Percentiles rank a stretch among this genome's conserved stretches.
Evolutionary conservation across 2,329 filamentous ascomycete genomes (phyloP).

Genomic region (Aspergillus piperis): DNA sequence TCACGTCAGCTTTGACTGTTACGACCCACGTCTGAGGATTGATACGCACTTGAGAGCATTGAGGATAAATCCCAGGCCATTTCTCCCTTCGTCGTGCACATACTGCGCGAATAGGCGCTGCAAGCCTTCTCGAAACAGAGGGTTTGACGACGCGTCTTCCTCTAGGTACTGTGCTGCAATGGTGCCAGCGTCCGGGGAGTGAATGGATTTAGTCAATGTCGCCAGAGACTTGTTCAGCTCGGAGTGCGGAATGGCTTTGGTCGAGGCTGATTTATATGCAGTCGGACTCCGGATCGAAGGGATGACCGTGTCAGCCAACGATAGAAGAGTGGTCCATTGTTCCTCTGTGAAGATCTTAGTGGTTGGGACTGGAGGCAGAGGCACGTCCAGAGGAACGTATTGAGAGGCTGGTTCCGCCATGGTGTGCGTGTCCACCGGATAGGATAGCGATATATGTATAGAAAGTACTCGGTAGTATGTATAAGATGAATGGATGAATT

Average conservation of each 20-base stretch:
- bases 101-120: constrained; percentile 51
- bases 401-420: constrained; percentile 26
- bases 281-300: constrained; percentile 52
- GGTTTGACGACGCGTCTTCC: constrained; percentile 51
- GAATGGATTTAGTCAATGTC: constrained; percentile 29
- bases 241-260: constrained; percentile 42
- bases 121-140: constrained; percentile 53
- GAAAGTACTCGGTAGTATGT: no score
- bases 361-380: constrained; percentile 51
- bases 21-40: not conserved
- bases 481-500: not conserved
- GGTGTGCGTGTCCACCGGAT: not conserved
- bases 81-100: constrained; percentile 51
- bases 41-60: constrained; percentile 54
- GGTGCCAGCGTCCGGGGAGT: constrained; percentile 34
- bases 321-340: constrained; percentile 62
- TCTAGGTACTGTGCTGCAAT: constrained; percentile 50
- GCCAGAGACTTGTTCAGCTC: constrained; percentile 45
- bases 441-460: not conserved
- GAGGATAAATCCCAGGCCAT: constrained; percentile 54
- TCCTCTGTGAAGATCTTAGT: constrained; percentile 53
- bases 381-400: constrained; percentile 41
- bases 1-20: not conserved
- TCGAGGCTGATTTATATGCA: constrained; percentile 33
- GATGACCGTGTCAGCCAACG: constrained; percentile 60